Conservation (phyloP, 116 monocot genomes). For the Dioscorea cayenensis region DNA sequence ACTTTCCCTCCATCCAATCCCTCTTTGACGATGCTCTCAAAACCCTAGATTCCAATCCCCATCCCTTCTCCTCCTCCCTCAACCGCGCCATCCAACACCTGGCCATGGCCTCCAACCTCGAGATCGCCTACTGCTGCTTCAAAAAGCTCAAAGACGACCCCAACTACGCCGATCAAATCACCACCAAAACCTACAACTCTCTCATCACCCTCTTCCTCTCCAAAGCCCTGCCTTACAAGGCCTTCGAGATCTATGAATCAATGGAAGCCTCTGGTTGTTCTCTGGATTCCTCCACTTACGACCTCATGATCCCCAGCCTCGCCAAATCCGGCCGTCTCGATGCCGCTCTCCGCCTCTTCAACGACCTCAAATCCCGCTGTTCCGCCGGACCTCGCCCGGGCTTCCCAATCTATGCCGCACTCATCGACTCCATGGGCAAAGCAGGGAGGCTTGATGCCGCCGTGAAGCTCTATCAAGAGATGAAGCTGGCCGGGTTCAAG, state of each 20-base stretch:
- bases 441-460: conserved; percentile 82
- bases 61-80: conserved; percentile 23
- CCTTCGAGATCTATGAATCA: conserved; percentile 86
- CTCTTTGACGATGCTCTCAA: conserved; percentile 57
- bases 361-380: conserved; percentile 35
- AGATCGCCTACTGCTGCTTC: conserved; percentile 68
- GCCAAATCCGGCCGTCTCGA: conserved; percentile 85
- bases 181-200: conserved; percentile 52
- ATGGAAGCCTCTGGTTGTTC: conserved; percentile 28
- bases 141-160: conserved; percentile 53
- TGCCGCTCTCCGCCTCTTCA: conserved; percentile 61
- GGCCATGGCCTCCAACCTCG: conserved; percentile 28
- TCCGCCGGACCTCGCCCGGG: conserved; percentile 13
- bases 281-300: conserved; percentile 58
- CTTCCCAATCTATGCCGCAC: conserved; percentile 40
- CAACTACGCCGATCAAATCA: not conserved
- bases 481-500: conserved; percentile 51
- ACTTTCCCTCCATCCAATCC: conserved; percentile 36
- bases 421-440: conserved; percentile 84
- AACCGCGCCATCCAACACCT: conserved; percentile 50
- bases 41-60: not conserved
- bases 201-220: conserved; percentile 70
- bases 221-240: conserved; percentile 74
- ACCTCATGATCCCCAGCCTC: conserved; percentile 70
- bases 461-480: conserved; percentile 60